A percentile compares a stretch with the other conserved stretches of the same genome.
These are phyloP conservation scores for Solanum gandarillasii DNA, from an alignment of 257 asterid genomes.

Conservation along the genomic window DNA sequence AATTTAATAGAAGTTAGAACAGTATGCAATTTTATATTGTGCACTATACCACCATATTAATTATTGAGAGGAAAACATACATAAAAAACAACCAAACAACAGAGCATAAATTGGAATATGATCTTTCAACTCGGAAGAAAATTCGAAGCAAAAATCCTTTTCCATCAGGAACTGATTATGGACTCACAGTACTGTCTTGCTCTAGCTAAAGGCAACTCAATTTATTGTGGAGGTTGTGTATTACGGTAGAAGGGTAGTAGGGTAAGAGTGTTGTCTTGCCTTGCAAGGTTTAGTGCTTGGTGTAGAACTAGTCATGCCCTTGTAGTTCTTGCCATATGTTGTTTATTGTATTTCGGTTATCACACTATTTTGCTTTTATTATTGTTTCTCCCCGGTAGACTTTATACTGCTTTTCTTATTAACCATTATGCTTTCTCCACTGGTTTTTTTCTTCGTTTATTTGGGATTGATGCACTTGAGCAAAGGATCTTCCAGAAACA, in stretches of 20 bases:
- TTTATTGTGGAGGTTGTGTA: not conserved
- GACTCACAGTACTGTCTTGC: not conserved
- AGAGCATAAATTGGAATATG: not conserved
- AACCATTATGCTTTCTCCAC: not conserved
- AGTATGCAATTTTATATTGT: not conserved
- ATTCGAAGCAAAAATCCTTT: not conserved
- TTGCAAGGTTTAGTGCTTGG: not conserved
- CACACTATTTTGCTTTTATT: not conserved
- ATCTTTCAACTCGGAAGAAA: not conserved
- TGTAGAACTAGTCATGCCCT: not conserved
- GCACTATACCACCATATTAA: not conserved
- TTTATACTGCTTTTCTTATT: not conserved
- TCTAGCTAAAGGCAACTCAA: not conserved
- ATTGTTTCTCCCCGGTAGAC: not conserved
- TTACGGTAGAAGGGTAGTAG: not conserved
- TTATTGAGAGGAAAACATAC: not conserved
- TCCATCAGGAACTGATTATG: not conserved
- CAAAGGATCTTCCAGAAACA: not conserved
- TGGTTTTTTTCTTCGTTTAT: not conserved
- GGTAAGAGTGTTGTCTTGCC: not conserved
- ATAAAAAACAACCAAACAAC: not conserved
- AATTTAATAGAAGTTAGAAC: not conserved
- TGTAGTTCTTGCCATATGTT: not conserved
- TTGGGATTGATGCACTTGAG: not conserved
- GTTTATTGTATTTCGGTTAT: not conserved